These are phyloP conservation scores for Penicillium waksmanii DNA, from an alignment of 495 filamentous ascomycete genomes.

Conservation along the genomic window DNA sequence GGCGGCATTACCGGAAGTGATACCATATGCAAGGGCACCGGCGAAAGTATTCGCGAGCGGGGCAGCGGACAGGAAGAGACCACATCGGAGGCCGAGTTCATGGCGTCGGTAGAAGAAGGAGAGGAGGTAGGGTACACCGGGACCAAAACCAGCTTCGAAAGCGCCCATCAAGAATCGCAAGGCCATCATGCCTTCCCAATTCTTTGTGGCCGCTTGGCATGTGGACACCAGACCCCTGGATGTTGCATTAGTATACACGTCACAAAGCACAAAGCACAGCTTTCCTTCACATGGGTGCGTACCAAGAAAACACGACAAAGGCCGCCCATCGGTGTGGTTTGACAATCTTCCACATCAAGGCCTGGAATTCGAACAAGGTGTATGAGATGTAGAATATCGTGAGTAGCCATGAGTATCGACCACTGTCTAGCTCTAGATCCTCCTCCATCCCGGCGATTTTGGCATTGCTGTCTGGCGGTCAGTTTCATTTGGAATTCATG, in stretches of 20 bases:
- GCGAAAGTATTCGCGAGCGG: conserved; percentile 84
- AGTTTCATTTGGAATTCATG: conserved; percentile 6
- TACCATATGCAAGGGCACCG: conserved; percentile 80
- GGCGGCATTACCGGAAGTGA: conserved; percentile 68
- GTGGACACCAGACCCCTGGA: conserved; percentile 60
- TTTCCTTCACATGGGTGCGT: conserved; percentile 14
- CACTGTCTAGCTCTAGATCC: conserved; percentile 52
- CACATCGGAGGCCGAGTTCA: conserved; percentile 76
- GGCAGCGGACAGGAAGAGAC: conserved; percentile 76
- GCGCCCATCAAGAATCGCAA: conserved; percentile 69
- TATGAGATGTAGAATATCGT: conserved; percentile 75
- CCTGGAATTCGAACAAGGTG: conserved; percentile 69
- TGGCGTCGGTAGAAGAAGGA: conserved; percentile 83
- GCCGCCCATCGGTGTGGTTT: conserved; percentile 59
- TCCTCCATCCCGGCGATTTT: conserved; percentile 57
- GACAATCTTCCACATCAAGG: conserved; percentile 73
- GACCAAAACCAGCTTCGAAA: conserved; percentile 69
- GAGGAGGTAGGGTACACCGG: conserved; percentile 71
- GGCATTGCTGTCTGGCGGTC: conserved; percentile 58
- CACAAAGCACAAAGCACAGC: background rate
- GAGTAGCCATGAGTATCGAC: conserved; percentile 70
- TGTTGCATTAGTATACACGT: conserved; percentile 10
- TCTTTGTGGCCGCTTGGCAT: conserved; percentile 62
- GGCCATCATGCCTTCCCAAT: conserved; percentile 68
- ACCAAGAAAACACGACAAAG: conserved; percentile 54